Conservation (phyloP, 495 filamentous ascomycete genomes). For the Peziza echinospora region DNA sequence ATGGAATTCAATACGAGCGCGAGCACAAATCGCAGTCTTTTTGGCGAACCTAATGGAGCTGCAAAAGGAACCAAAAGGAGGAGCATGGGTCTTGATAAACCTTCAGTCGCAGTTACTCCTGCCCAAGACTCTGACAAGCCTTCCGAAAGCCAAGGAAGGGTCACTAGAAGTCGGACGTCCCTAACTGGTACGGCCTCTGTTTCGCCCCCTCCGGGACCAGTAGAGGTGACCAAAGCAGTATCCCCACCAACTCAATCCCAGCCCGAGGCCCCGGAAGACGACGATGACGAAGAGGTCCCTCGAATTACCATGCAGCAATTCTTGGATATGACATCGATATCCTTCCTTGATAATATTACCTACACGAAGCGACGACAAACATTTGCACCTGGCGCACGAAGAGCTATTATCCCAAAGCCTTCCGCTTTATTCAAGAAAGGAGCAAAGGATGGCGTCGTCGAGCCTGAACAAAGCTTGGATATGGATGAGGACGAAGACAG, state of each 20-base stretch:
- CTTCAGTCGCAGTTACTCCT: neutral
- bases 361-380: conserved; percentile 79
- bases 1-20: neutral
- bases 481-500: conserved; percentile 25
- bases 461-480: neutral
- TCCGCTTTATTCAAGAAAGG: neutral
- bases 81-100: neutral
- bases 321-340: conserved; percentile 80
- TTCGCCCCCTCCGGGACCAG: neutral
- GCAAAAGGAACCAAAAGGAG: conserved; percentile 3
- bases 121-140: neutral
- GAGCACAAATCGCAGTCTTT: conserved; percentile 10
- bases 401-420: neutral
- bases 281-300: conserved; percentile 35
- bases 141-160: neutral
- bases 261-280: conserved; percentile 22
- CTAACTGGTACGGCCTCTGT: neutral
- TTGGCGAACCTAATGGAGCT: neutral
- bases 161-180: neutral
- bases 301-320: conserved; percentile 81
- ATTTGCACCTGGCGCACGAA: neutral
- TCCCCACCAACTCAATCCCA: neutral
- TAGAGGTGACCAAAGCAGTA: too few relatives aligned
- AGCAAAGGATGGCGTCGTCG: neutral
- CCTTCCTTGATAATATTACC: conserved; percentile 87